These are phyloP conservation scores for Oemleria cerasiformis DNA, from an alignment of 306 rosid species.

Conservation along the genomic window DNA sequence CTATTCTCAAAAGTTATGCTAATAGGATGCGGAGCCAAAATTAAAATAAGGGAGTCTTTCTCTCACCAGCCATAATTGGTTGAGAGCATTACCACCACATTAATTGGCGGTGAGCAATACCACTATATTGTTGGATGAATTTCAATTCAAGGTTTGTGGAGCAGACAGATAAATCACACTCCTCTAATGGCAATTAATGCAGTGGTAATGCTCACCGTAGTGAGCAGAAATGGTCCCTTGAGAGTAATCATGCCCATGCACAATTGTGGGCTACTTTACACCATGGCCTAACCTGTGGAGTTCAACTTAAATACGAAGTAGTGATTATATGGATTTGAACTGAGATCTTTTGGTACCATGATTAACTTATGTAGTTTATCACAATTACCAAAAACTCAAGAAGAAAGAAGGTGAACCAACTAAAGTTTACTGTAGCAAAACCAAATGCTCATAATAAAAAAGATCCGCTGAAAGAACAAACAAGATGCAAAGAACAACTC, in stretches of 20 bases:
- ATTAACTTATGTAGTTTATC: not conserved
- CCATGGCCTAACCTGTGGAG: not conserved
- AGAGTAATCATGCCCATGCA: not conserved
- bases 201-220: too few relatives aligned
- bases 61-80: too few relatives aligned
- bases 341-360: not conserved
- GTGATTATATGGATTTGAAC: not conserved
- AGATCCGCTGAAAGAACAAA: not conserved
- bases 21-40: not conserved
- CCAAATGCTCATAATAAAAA: not conserved
- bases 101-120: too few relatives aligned
- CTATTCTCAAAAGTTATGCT: not conserved
- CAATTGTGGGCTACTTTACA: not conserved
- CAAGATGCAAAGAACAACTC: not conserved
- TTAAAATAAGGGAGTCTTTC: not conserved
- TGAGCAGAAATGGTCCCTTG: too few relatives aligned
- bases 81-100: too few relatives aligned
- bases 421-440: not conserved
- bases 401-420: not conserved
- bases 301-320: not conserved
- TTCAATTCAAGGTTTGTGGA: too few relatives aligned
- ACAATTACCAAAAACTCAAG: not conserved
- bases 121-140: too few relatives aligned
- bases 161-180: too few relatives aligned
- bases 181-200: too few relatives aligned